phyloP scores from a whole-genome alignment of 2,329 filamentous ascomycete genomes.

The Penicillium verrucosum region DNA sequence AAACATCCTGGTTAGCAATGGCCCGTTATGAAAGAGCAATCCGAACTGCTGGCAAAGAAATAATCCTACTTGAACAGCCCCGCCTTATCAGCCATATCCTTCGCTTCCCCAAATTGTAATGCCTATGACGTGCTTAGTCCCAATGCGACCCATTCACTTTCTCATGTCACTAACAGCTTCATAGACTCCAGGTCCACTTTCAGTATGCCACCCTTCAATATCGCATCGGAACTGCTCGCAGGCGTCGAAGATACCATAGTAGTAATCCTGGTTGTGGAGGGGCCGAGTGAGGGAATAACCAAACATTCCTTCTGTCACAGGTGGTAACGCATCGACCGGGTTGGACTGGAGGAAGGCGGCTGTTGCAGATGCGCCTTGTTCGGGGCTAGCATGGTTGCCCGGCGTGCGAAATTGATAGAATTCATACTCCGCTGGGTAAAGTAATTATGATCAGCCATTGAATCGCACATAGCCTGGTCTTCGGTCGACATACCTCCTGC shows the following conservation, averaged over 20 bases:
- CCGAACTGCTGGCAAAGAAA: not conserved
- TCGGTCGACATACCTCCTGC: slow-evolving; percentile 68
- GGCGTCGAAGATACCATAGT: slow-evolving; percentile 79
- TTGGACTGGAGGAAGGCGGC: slow-evolving; percentile 72
- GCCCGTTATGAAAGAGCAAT: not conserved
- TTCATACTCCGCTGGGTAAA: slow-evolving; percentile 75
- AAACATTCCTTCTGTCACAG: slow-evolving; percentile 91
- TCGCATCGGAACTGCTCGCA: slow-evolving; percentile 74
- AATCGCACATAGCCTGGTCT: not conserved
- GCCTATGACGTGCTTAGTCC: slow-evolving; percentile 47
- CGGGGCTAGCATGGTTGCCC: slow-evolving; percentile 43
- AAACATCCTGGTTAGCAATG: slow-evolving; percentile 10
- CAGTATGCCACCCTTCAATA: slow-evolving; percentile 94
- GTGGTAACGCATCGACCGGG: slow-evolving; percentile 67
- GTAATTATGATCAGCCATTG: slow-evolving; percentile 9
- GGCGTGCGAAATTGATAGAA: slow-evolving; percentile 88
- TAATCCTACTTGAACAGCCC: slow-evolving; percentile 75
- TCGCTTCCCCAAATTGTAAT: slow-evolving; percentile 83
- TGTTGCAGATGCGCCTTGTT: slow-evolving; percentile 64
- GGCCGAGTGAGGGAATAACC: slow-evolving; percentile 86
- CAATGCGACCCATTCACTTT: not conserved
- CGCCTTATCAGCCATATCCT: slow-evolving; percentile 86
- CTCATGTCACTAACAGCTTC: slow-evolving; percentile 64
- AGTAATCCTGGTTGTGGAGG: slow-evolving; percentile 88
- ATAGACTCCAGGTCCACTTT: slow-evolving; percentile 89